A percentile compares a stretch with the other conserved stretches of the same genome.
Evolutionary conservation across 2,329 filamentous ascomycete genomes (phyloP).

Genomic region (Alternaria atra): DNA sequence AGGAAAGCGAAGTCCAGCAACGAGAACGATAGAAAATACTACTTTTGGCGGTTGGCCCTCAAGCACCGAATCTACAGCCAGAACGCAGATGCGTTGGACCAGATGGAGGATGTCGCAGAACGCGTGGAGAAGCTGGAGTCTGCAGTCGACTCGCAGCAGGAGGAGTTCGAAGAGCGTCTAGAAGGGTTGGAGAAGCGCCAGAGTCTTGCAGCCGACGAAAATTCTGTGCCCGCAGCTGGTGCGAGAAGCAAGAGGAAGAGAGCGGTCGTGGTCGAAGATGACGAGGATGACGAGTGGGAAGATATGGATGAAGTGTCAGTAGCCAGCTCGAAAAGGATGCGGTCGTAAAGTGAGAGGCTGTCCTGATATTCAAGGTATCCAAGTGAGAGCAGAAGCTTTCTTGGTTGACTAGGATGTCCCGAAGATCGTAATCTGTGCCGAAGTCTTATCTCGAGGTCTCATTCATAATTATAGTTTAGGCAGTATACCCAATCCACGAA

Average conservation of each 20-base stretch:
- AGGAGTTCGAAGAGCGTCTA: constrained; percentile 76
- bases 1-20: constrained; percentile 59
- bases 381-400: background rate
- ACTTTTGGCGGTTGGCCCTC: constrained; percentile 76
- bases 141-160: constrained; percentile 72
- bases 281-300: constrained; percentile 52
- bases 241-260: constrained; percentile 42
- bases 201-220: constrained; percentile 30
- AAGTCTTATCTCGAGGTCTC: background rate
- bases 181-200: constrained; percentile 54
- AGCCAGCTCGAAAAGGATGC: constrained; percentile 41
- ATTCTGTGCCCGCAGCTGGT: constrained; percentile 18
- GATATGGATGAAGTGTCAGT: constrained; percentile 42
- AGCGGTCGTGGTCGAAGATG: constrained; percentile 47
- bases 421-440: background rate
- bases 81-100: constrained; percentile 74
- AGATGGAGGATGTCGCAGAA: constrained; percentile 71
- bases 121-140: constrained; percentile 76
- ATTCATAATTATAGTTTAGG: constrained; percentile 10
- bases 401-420: background rate
- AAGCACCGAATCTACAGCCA: constrained; percentile 80
- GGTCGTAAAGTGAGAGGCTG: constrained; percentile 18
- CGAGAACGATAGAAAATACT: constrained; percentile 69
- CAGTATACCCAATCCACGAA: constrained; percentile 13
- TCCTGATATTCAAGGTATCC: background rate